Conservation (phyloP, 2,329 filamentous ascomycete genomes). For the Knufia fluminis region DNA sequence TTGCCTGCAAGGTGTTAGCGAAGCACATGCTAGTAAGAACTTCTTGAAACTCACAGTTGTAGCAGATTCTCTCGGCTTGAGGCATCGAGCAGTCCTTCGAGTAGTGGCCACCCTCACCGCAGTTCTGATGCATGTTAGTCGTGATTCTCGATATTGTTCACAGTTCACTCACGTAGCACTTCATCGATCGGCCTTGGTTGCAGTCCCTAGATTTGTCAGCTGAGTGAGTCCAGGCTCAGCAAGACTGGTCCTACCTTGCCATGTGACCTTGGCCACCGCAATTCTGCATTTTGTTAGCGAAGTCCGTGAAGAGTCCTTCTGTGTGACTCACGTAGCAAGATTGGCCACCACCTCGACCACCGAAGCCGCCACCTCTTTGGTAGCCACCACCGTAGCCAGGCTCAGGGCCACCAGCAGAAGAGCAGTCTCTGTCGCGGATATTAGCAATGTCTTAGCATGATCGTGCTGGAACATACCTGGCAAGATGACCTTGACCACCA, state of each 20-base stretch:
- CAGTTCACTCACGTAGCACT: conserved; percentile 71
- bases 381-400: conserved; percentile 41
- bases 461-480: conserved; percentile 50
- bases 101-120: conserved; percentile 82
- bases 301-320: background rate
- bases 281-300: conserved; percentile 28
- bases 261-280: conserved; percentile 96
- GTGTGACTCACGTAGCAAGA: conserved; percentile 66
- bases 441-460: conserved; percentile 49
- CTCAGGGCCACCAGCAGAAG: conserved; percentile 42
- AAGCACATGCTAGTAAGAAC: background rate
- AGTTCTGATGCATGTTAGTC: conserved; percentile 30
- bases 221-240: background rate
- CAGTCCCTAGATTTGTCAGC: conserved; percentile 66
- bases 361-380: conserved; percentile 42
- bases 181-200: conserved; percentile 75
- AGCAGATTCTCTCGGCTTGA: conserved; percentile 92
- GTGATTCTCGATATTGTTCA: background rate
- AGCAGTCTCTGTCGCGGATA: conserved; percentile 28
- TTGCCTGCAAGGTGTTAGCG: conserved; percentile 14
- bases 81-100: conserved; percentile 94
- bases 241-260: conserved; percentile 27
- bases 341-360: conserved; percentile 50
- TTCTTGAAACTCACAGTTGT: conserved; percentile 63
- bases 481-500: conserved; percentile 91